Conservation (phyloP, 139 green algal species). For the Picochlorum sp. region DNA sequence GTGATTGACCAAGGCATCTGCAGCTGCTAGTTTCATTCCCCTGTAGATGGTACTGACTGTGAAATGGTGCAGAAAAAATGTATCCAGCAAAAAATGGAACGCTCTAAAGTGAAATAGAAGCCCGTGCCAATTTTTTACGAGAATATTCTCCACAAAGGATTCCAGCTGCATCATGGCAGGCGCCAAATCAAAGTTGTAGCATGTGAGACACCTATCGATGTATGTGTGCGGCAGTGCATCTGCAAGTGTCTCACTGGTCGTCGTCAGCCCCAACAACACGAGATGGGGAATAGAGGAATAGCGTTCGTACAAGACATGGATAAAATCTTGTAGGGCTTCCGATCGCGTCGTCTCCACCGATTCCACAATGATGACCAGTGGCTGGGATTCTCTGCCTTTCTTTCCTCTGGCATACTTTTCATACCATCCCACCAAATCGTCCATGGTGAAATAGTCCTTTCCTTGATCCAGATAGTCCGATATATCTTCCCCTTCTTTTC, state of each 20-base stretch:
- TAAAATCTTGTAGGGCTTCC: conserved; percentile 27
- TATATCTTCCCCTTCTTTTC: conserved; percentile 21
- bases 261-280: conserved; percentile 42
- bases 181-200: conserved; percentile 20
- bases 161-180: conserved; percentile 23
- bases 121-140: conserved; percentile 31
- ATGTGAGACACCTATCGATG: conserved; percentile 15
- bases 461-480: neutral
- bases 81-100: conserved; percentile 5
- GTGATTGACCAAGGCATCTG: conserved; percentile 28
- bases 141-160: conserved; percentile 20
- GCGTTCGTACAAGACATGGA: conserved; percentile 31
- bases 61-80: conserved; percentile 30
- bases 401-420: neutral
- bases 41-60: conserved; percentile 10
- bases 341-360: conserved; percentile 25
- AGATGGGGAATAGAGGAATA: conserved; percentile 26
- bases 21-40: conserved; percentile 31
- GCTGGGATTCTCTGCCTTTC: conserved; percentile 2
- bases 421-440: neutral
- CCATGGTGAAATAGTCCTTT: neutral
- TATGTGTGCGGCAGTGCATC: conserved; percentile 21
- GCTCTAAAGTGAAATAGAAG: conserved; percentile 29
- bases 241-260: conserved; percentile 19
- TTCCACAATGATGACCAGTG: conserved; percentile 46